Percentiles rank a stretch among this genome's conserved stretches.
Conservation (phyloP, 1,139 yeast species). For the Sugiyamaella grinbergsii region DNA sequence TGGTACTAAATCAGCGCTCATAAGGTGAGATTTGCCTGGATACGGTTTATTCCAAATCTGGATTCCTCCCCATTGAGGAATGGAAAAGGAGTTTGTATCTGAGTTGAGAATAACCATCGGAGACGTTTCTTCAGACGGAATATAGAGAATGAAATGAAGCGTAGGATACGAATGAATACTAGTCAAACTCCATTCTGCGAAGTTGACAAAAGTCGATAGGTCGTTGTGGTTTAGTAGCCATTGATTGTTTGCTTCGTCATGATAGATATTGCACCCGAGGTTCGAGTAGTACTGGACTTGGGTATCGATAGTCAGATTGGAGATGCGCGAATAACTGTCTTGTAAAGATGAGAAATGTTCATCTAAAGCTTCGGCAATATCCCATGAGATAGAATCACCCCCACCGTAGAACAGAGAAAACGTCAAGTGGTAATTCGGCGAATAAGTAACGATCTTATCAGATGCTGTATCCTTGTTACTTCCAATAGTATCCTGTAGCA, state of each 20-base stretch:
- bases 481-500: slow-evolving; percentile 29
- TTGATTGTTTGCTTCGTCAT: slow-evolving; percentile 28
- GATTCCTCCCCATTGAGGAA: slow-evolving; percentile 90
- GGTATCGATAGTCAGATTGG: slow-evolving; percentile 75
- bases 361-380: slow-evolving; percentile 50
- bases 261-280: slow-evolving; percentile 37
- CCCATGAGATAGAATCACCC: slow-evolving; percentile 60
- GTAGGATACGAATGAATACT: slow-evolving; percentile 55
- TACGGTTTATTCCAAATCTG: slow-evolving; percentile 34
- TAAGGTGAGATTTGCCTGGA: slow-evolving; percentile 35
- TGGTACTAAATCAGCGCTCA: slow-evolving; percentile 54
- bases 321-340: slow-evolving; percentile 48
- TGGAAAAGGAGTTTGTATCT: slow-evolving; percentile 64
- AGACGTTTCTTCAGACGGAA: slow-evolving; percentile 54
- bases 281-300: slow-evolving; percentile 73
- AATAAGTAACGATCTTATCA: slow-evolving; percentile 50
- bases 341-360: slow-evolving; percentile 52
- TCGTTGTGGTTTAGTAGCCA: slow-evolving; percentile 43
- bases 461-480: slow-evolving; percentile 8
- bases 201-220: slow-evolving; percentile 70
- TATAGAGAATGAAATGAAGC: slow-evolving; percentile 66
- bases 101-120: slow-evolving; percentile 52
- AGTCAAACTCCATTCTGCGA: slow-evolving; percentile 75
- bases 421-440: slow-evolving; percentile 66
- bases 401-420: slow-evolving; percentile 64